Percentiles rank a stretch among this genome's conserved stretches.
Conservation (phyloP, 768 basidiomycete genomes). For the Lactarius hatsudake region DNA sequence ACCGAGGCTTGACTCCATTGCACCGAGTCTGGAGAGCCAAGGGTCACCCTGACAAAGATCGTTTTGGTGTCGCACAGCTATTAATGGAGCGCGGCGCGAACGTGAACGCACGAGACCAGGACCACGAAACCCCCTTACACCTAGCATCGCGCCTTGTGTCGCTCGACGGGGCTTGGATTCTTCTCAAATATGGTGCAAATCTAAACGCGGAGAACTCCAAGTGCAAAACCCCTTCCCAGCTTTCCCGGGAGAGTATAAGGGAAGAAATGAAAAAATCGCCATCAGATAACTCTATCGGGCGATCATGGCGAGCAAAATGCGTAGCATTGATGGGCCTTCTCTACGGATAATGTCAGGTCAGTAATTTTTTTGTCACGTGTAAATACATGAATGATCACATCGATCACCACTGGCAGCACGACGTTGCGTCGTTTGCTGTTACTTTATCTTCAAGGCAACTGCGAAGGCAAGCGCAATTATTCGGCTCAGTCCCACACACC, state of each 20-base stretch:
- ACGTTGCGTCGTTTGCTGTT: no score
- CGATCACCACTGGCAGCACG: no score
- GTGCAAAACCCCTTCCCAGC: not conserved
- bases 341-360: not conserved
- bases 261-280: not conserved
- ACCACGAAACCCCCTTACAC: not conserved
- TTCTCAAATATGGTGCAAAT: not conserved
- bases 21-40: not conserved
- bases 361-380: not conserved
- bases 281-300: not conserved
- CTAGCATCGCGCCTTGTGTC: not conserved
- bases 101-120: not conserved
- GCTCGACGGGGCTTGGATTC: not conserved
- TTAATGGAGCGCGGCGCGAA: not conserved
- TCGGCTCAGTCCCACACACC: constrained; percentile 36
- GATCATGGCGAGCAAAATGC: not conserved
- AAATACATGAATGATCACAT: no score
- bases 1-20: not conserved
- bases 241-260: not conserved
- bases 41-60: not conserved
- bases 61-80: not conserved
- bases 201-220: not conserved
- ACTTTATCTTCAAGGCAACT: constrained; percentile 33
- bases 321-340: not conserved
- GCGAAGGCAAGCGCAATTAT: constrained; percentile 35